Conservation (phyloP, 805 yeast species). For the Candida methanosorbosa region DNA sequence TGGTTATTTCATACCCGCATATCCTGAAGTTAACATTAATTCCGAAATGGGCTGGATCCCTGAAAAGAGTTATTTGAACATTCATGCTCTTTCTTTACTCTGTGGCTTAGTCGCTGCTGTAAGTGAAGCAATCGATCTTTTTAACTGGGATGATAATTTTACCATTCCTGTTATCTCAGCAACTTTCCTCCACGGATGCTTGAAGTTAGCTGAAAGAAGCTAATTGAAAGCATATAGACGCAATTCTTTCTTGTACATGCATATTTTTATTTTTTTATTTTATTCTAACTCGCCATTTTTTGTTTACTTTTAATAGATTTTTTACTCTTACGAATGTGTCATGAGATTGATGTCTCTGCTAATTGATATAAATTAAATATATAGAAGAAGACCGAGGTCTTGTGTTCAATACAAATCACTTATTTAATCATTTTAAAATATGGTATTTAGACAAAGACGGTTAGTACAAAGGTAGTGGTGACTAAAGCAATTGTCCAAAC, state of each 20-base stretch:
- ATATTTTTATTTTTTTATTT: neutral
- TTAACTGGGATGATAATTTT: conserved; percentile 81
- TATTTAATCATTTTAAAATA: no score
- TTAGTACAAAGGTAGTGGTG: no score
- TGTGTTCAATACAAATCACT: no score
- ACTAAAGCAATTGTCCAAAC: no score
- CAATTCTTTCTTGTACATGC: neutral
- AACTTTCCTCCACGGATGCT: conserved; percentile 33
- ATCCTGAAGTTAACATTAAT: conserved; percentile 36
- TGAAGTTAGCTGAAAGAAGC: conserved; percentile 8
- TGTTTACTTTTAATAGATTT: neutral
- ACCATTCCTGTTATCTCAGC: conserved; percentile 90
- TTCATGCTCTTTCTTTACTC: conserved; percentile 45
- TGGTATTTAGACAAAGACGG: no score
- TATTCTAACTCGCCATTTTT: no score
- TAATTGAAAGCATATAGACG: neutral
- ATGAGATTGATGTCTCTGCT: no score
- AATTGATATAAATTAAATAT: no score
- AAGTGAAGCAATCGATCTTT: conserved; percentile 76
- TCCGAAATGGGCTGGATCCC: conserved; percentile 61
- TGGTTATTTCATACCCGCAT: conserved; percentile 62
- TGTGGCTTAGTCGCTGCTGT: conserved; percentile 80
- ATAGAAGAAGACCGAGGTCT: no score
- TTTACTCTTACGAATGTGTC: no score
- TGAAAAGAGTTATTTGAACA: conserved; percentile 45